These are phyloP conservation scores for Tilletiaria anomala DNA, from an alignment of 1,284 basidiomycete genomes.

Conservation along the genomic window DNA sequence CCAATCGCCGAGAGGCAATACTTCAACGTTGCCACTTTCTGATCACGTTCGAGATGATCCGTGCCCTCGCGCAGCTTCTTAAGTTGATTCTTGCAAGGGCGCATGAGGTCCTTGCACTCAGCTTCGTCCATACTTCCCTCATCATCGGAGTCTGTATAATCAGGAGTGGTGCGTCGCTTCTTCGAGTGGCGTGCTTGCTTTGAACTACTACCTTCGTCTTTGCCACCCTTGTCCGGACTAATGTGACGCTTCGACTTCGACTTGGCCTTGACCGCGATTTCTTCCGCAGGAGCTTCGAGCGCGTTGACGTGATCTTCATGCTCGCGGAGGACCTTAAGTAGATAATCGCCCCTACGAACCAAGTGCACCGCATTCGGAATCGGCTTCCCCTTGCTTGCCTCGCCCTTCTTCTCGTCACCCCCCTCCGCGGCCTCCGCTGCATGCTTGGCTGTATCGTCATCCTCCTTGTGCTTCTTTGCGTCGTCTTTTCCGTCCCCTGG, in stretches of 20 bases:
- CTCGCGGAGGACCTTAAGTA: slow-evolving; percentile 74
- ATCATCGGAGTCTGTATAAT: slow-evolving; percentile 1
- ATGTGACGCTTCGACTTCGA: background rate
- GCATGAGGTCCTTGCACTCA: slow-evolving; percentile 82
- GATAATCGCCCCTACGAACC: slow-evolving; percentile 87
- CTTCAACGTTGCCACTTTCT: slow-evolving; percentile 88
- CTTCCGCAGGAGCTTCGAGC: slow-evolving; percentile 2
- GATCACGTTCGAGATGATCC: slow-evolving; percentile 77
- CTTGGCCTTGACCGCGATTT: slow-evolving; percentile 11
- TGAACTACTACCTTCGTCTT: background rate
- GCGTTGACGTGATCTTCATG: slow-evolving; percentile 50
- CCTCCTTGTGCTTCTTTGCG: too few relatives aligned
- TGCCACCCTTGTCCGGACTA: background rate
- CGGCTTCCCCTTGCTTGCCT: slow-evolving; percentile 16
- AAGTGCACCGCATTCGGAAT: slow-evolving; percentile 94
- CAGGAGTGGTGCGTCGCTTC: slow-evolving; percentile 43
- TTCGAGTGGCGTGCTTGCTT: slow-evolving; percentile 1
- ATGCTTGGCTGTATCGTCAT: slow-evolving; percentile 44
- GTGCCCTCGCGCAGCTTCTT: slow-evolving; percentile 83
- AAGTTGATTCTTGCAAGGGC: slow-evolving; percentile 92
- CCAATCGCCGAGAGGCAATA: slow-evolving; percentile 90
- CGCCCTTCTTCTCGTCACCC: slow-evolving; percentile 5
- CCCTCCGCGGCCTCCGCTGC: slow-evolving; percentile 37
- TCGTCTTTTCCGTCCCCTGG: too few relatives aligned
- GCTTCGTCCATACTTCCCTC: slow-evolving; percentile 75